Percentiles rank a stretch among this genome's conserved stretches.
phyloP scores from a whole-genome alignment of 345 rosid genomes.

The Lumnitzera littorea region DNA sequence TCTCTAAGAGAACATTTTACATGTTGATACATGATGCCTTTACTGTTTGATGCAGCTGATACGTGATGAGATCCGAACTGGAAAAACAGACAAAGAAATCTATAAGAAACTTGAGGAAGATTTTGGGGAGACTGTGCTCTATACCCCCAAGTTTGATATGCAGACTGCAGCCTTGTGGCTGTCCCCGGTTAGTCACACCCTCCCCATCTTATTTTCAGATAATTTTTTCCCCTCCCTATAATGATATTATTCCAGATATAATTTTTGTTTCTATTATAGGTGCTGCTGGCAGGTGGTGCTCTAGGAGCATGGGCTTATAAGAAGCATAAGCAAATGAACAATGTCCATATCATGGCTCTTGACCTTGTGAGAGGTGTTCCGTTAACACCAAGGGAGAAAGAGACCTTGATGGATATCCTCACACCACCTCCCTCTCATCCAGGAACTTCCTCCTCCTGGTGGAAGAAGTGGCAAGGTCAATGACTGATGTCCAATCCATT shows the following conservation, averaged over 20 bases:
- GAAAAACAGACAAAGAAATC: slow-evolving; percentile 89
- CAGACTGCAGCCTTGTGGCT: slow-evolving; percentile 94
- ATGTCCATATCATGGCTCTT: slow-evolving; percentile 84
- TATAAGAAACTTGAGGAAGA: slow-evolving; percentile 88
- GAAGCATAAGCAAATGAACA: slow-evolving; percentile 61
- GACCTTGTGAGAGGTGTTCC: slow-evolving; percentile 76
- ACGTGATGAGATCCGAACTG: slow-evolving; percentile 79
- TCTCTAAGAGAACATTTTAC: too few relatives aligned
- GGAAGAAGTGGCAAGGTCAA: slow-evolving; percentile 39
- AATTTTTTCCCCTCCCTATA: neutral
- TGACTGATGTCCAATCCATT: slow-evolving; percentile 7
- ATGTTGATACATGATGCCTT: neutral
- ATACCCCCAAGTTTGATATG: slow-evolving; percentile 83
- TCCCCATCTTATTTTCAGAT: slow-evolving; percentile 1
- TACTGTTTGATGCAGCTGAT: slow-evolving; percentile 50
- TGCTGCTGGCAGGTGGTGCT: slow-evolving; percentile 60
- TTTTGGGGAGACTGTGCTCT: slow-evolving; percentile 91
- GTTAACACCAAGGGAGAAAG: slow-evolving; percentile 76
- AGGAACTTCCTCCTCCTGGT: slow-evolving; percentile 33
- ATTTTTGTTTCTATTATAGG: slow-evolving; percentile 17
- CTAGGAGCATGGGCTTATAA: slow-evolving; percentile 66
- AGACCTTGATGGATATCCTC: slow-evolving; percentile 80
- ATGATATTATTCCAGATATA: neutral
- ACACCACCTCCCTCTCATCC: slow-evolving; percentile 60
- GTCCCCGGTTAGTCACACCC: slow-evolving; percentile 57